Evolutionary conservation across 257 asterid genomes (phyloP), one percentile per base, ranked within the genome.

Genomic region (Gentiana macrophylla): DNA sequence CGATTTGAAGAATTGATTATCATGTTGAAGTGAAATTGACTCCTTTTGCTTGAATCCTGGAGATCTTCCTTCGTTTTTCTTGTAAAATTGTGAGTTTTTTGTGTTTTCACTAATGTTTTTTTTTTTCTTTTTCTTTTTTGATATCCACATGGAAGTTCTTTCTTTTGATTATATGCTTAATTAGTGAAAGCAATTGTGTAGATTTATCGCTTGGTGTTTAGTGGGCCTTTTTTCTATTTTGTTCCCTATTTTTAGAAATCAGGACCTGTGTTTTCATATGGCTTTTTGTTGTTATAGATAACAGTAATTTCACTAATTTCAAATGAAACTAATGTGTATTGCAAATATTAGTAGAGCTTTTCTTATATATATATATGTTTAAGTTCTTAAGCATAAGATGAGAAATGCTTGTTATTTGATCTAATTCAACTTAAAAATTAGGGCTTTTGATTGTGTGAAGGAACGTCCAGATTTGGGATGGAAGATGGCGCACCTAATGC

Each of bases 401-500:
- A 38, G 4, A 3, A 3, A 0, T 38, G 44, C 44, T 7, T 38
- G 44, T 24, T 56, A 13, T 43, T 43, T 56, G 3, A 50, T 32
- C 56, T 37, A 4, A 7, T 67, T 67, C 63, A 59, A 72, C 46
- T 67, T 60, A 50, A 60, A 54, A 46, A 49, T 57, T 68, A 41
- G 53, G 73, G 38, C 8, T 46, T 4, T 38, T 38, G 8, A 38
- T 57, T 50, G 53, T 2, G 47, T 43, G 35, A 34, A 43, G 71
- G 10, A 13, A 38, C 53, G 24, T n/a, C n/a, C 43, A 13, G 44
- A 37, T 55, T 59, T 41, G 63, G 45, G 49, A 86, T 84, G 96
- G 92, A 67, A 12, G 95, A 82, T 50, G 94, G 80, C 59, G 64
- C 80, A 53, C 74, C 73, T 2, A 73, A 72, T 65, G 58, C 84